Percentiles rank a stretch among this genome's conserved stretches.
phyloP scores from a whole-genome alignment of 768 basidiomycete genomes.

The Jaapia argillacea region DNA sequence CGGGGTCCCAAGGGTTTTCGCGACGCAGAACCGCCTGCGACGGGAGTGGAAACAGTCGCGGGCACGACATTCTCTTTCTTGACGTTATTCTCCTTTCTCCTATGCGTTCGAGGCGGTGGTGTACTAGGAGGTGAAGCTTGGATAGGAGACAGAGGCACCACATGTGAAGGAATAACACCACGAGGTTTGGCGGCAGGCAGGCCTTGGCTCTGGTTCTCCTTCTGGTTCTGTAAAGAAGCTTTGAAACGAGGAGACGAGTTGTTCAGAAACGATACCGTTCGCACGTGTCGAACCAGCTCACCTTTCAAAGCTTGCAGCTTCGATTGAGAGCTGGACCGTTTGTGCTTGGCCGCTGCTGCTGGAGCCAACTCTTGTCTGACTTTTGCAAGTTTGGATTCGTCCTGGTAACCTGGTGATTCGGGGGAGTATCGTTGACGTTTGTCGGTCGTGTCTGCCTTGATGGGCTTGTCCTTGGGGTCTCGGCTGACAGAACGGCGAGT shows the following conservation, averaged over 20 bases:
- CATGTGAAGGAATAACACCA: too few relatives aligned
- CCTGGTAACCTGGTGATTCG: background rate
- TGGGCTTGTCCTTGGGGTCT: constrained; percentile 9
- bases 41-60: background rate
- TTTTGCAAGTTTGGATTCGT: background rate
- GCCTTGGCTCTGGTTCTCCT: too few relatives aligned
- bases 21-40: too few relatives aligned
- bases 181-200: too few relatives aligned
- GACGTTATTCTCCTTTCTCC: constrained; percentile 8
- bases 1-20: background rate
- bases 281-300: too few relatives aligned
- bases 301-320: constrained; percentile 15
- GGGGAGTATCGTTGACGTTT: background rate
- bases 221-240: too few relatives aligned
- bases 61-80: constrained; percentile 30
- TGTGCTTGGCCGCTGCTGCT: background rate
- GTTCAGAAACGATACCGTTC: too few relatives aligned
- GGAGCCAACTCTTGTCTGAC: background rate
- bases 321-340: constrained; percentile 19
- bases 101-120: constrained; percentile 15
- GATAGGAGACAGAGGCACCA: constrained; percentile 31
- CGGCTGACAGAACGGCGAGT: constrained; percentile 13
- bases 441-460: background rate
- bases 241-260: too few relatives aligned
- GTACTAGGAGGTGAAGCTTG: constrained; percentile 41